These are phyloP conservation scores for Schizonepeta tenuifolia DNA, from an alignment of 257 asterid genomes.

Conservation along the genomic window DNA sequence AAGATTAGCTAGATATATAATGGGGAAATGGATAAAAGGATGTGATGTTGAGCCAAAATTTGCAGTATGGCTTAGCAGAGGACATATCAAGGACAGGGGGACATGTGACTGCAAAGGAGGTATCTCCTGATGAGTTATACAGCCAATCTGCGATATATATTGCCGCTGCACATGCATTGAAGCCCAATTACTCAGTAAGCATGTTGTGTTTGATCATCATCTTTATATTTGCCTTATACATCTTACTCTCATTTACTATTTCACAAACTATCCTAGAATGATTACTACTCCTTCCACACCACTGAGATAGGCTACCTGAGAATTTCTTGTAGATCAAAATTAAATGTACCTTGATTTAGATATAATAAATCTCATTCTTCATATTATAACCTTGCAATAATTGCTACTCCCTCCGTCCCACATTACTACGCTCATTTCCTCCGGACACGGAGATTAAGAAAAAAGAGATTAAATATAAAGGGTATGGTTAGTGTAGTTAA, in stretches of 20 bases:
- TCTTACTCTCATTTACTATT: constrained; percentile 28
- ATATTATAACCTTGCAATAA: not conserved
- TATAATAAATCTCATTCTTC: not conserved
- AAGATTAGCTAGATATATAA: constrained; percentile 9
- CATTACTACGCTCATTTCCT: no score
- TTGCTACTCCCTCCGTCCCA: no score
- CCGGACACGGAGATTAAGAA: no score
- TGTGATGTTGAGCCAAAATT: constrained; percentile 26
- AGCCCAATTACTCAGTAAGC: constrained; percentile 89
- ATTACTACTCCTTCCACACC: constrained; percentile 7
- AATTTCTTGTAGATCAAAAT: not conserved
- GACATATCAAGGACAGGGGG: constrained; percentile 96
- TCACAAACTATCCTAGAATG: not conserved
- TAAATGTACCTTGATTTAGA: not conserved
- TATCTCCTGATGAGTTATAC: constrained; percentile 89
- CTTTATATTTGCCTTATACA: not conserved
- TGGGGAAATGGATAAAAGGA: constrained; percentile 3
- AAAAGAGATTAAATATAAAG: no score
- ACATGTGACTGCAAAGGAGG: constrained; percentile 60
- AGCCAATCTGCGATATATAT: constrained; percentile 96
- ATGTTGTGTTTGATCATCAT: constrained; percentile 24
- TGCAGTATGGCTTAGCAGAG: constrained; percentile 98
- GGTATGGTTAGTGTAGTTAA: no score
- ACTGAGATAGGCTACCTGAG: not conserved
- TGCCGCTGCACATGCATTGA: constrained; percentile 98